Evolutionary conservation across 805 yeast species (phyloP).

Genomic region (Metschnikowia amazonensis): DNA sequence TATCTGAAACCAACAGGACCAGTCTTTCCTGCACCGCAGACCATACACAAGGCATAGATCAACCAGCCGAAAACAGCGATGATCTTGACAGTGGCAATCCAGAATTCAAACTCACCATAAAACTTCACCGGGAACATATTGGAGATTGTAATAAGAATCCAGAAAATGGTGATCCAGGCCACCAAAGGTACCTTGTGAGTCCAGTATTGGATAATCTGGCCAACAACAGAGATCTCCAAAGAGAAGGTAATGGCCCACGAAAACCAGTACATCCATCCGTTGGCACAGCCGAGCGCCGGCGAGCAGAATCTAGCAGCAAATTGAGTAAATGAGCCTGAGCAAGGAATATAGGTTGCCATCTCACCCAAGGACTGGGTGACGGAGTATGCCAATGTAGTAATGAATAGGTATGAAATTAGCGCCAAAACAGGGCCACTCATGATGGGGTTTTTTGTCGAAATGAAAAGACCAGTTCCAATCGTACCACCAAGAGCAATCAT

Average conservation of each 20-base stretch:
- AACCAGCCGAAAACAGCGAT: slow-evolving; percentile 69
- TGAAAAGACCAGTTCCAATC: slow-evolving; percentile 74
- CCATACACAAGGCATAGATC: slow-evolving; percentile 64
- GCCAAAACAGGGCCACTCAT: slow-evolving; percentile 69
- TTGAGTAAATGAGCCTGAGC: slow-evolving; percentile 64
- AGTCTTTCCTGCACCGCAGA: slow-evolving; percentile 65
- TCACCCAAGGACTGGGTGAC: slow-evolving; percentile 75
- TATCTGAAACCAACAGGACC: slow-evolving; percentile 78
- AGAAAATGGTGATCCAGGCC: slow-evolving; percentile 69
- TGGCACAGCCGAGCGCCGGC: slow-evolving; percentile 70
- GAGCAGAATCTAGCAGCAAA: slow-evolving; percentile 66
- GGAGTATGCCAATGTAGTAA: slow-evolving; percentile 60
- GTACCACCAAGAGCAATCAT: slow-evolving; percentile 82
- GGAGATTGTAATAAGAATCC: slow-evolving; percentile 48
- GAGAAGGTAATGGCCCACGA: slow-evolving; percentile 78
- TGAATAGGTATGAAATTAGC: slow-evolving; percentile 59
- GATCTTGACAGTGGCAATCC: slow-evolving; percentile 67
- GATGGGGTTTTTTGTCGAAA: slow-evolving; percentile 57
- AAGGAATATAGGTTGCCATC: slow-evolving; percentile 76
- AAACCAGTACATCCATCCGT: slow-evolving; percentile 73
- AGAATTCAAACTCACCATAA: slow-evolving; percentile 74
- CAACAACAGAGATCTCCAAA: slow-evolving; percentile 66
- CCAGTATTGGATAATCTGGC: slow-evolving; percentile 62
- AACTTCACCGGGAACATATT: slow-evolving; percentile 66
- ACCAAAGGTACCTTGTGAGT: slow-evolving; percentile 64